Evolutionary conservation across 352 stramenopile species (phyloP).

Genomic region (Phytophthora sp.): DNA sequence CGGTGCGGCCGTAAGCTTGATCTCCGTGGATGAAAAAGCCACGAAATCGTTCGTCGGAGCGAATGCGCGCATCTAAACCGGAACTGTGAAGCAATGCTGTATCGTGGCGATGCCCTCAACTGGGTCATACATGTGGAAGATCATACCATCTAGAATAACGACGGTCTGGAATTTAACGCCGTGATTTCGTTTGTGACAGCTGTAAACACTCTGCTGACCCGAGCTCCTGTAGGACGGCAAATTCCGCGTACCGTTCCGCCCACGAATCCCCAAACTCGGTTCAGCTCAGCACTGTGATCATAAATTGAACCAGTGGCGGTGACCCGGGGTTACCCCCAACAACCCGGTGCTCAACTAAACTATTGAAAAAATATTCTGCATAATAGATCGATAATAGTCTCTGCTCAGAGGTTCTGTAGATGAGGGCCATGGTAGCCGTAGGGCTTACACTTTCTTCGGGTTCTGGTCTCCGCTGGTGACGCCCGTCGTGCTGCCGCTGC

Average conservation of each 20-base stretch:
- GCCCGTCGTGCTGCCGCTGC: too few relatives aligned
- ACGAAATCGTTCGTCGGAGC: background rate
- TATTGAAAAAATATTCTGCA: too few relatives aligned
- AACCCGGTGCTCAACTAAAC: too few relatives aligned
- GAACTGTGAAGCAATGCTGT: background rate
- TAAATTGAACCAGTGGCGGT: too few relatives aligned
- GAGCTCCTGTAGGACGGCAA: background rate
- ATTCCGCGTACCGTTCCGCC: background rate
- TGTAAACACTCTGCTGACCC: background rate
- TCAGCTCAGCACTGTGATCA: background rate
- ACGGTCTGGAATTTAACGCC: background rate
- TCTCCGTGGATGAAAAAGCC: background rate
- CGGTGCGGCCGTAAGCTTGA: background rate
- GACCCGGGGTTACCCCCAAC: too few relatives aligned
- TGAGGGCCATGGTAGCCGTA: too few relatives aligned
- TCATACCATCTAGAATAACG: background rate
- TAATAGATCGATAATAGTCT: too few relatives aligned
- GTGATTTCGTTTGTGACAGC: background rate
- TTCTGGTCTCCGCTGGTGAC: too few relatives aligned
- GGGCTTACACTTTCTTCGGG: too few relatives aligned
- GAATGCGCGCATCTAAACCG: background rate
- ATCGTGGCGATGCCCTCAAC: background rate
- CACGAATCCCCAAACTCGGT: background rate
- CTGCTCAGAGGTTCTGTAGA: too few relatives aligned
- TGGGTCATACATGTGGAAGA: background rate